Conservation (phyloP, 2,329 filamentous ascomycete genomes). For the Fusarium fujikuroi region DNA sequence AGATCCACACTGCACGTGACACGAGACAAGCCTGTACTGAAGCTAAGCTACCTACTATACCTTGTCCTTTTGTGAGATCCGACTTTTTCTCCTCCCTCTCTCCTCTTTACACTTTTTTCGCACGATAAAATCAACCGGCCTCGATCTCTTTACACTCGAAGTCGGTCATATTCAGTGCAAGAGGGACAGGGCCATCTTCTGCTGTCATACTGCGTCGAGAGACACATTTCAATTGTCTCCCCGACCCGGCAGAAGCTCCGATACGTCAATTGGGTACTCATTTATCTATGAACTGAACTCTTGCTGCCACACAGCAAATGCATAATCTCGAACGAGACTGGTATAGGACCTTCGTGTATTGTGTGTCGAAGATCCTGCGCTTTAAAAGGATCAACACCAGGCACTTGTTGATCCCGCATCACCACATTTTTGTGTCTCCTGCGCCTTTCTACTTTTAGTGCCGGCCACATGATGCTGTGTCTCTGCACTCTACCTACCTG, state of each 20-base stretch:
- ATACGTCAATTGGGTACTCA: constrained; percentile 36
- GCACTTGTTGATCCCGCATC: neutral
- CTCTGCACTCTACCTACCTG: neutral
- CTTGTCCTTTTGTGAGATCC: neutral
- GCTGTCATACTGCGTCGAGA: constrained; percentile 38
- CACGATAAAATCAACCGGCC: constrained; percentile 72
- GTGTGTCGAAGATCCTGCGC: constrained; percentile 14
- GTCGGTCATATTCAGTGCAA: constrained; percentile 72
- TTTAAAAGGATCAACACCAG: neutral
- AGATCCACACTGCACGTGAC: constrained; percentile 44
- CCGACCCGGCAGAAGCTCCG: constrained; percentile 45
- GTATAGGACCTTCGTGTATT: neutral
- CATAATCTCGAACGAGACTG: neutral
- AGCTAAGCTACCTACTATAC: neutral
- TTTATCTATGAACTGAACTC: neutral
- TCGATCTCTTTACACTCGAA: constrained; percentile 59
- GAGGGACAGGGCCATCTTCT: constrained; percentile 54
- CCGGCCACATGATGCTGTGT: neutral
- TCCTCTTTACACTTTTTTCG: constrained; percentile 57
- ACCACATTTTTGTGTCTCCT: constrained; percentile 2
- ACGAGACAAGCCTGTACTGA: neutral
- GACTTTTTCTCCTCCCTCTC: constrained; percentile 33
- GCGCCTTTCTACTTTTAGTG: neutral
- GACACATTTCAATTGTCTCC: constrained; percentile 39
- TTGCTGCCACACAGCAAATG: neutral